Base-by-base conservation (phyloP, 495 filamentous ascomycete species). In the Trichoderma virens region DNA sequence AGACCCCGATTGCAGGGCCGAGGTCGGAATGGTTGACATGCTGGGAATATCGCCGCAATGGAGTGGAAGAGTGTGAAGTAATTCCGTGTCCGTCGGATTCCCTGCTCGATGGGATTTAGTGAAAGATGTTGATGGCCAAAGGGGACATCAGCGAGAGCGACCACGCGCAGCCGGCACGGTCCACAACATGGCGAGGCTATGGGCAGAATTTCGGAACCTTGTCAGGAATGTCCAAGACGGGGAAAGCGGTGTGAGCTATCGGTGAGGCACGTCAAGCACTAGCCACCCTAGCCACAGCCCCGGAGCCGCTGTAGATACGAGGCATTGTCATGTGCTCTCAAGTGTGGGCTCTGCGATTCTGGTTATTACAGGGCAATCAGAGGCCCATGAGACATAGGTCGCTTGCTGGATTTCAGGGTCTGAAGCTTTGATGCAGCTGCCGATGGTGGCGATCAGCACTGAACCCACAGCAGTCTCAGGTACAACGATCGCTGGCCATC, bases 21-120 rank as follows among this genome's bases (percentile, higher is more conserved):
- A 82, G 13, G 78, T 72, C 20, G 88, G 87, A 65, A 91, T 86
- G 41, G 90, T 91, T 62, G 90, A 90, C 90, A 94, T 94, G 32
- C 61, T 80, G 71, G 27, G 23, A 30, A 13, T 45, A 13, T 56
- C 27, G 51, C 13, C 51, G 51, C 27, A 56, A 18, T 28, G 25
- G 13, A 56, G 51, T 6, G 16, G 14, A 5, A 14, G 8, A 56
- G 16, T 8, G 2, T 56, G 27, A 13, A 18, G 18, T 56, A 25
- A 30, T 56, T 3, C 9, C 2, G 23, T 25, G 51, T 28, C 51
- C 27, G 7, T 30, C 25, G 25, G 6, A n/a, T 13, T 28, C 25
- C 25, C 25, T 56, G 51, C 27, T 31, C 25, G 51, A 56, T 47
- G 43, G 43, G 3, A 56, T 56, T 16, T n/a, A 9, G 51, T n/a